Percentiles rank a stretch among this genome's conserved stretches.
These are phyloP conservation scores for Colletotrichum spaethianum DNA, from an alignment of 2,329 filamentous ascomycete genomes.

Conservation along the genomic window DNA sequence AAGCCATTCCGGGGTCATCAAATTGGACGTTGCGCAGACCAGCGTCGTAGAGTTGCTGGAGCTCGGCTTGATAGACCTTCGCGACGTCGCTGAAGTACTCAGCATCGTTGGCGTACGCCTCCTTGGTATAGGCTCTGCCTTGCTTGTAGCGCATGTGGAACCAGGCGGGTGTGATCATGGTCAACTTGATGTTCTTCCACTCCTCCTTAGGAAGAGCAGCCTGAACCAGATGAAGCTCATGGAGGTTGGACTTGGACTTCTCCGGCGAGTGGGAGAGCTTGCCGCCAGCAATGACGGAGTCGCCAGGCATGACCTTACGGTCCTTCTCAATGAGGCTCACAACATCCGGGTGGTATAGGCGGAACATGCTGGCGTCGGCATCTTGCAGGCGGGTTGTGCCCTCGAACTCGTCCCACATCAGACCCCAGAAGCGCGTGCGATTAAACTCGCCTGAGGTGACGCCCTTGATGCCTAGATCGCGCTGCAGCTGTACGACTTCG, in stretches of 20 bases:
- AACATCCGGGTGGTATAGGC: conserved; percentile 69
- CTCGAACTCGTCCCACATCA: conserved; percentile 68
- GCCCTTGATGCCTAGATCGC: conserved; percentile 75
- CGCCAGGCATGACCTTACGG: conserved; percentile 69
- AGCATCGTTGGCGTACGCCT: conserved; percentile 46
- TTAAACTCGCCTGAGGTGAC: conserved; percentile 80
- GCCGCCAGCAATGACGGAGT: conserved; percentile 65
- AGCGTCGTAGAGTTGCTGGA: conserved; percentile 72
- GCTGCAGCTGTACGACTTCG: conserved; percentile 78
- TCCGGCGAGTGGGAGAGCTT: conserved; percentile 61
- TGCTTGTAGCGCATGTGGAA: conserved; percentile 52
- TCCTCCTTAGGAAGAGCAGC: conserved; percentile 60
- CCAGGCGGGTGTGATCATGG: conserved; percentile 68
- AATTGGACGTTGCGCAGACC: conserved; percentile 78
- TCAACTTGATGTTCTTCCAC: conserved; percentile 68
- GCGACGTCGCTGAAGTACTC: conserved; percentile 78
- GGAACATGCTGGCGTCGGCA: conserved; percentile 66
- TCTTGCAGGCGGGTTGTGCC: conserved; percentile 64
- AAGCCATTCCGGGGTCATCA: conserved; percentile 77
- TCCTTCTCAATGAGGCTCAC: conserved; percentile 67
- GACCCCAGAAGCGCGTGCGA: conserved; percentile 65
- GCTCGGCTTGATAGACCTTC: conserved; percentile 75
- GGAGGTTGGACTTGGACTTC: conserved; percentile 62
- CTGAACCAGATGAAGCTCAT: conserved; percentile 65
- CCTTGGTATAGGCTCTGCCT: conserved; percentile 45